These are phyloP conservation scores for Apiospora saccharicola DNA, from an alignment of 2,329 filamentous ascomycete genomes.

Conservation along the genomic window DNA sequence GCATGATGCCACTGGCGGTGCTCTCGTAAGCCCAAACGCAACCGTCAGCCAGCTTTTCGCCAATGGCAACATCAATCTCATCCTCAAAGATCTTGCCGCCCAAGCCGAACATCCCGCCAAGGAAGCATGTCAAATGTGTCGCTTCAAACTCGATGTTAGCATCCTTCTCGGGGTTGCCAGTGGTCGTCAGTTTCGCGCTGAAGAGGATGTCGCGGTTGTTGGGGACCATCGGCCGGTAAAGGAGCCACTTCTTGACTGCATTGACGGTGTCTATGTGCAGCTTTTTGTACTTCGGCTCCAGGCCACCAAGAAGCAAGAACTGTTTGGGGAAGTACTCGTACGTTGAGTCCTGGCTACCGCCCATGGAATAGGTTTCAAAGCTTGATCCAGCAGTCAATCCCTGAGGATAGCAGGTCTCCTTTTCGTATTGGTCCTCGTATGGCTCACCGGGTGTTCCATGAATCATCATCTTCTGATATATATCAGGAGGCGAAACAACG, in stretches of 20 bases:
- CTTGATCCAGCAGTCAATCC: constrained; percentile 60
- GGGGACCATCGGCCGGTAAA: constrained; percentile 79
- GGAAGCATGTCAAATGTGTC: constrained; percentile 71
- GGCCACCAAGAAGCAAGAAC: constrained; percentile 79
- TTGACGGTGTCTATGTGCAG: constrained; percentile 76
- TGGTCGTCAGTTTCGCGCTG: constrained; percentile 66
- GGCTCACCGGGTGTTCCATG: constrained; percentile 25
- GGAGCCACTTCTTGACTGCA: constrained; percentile 74
- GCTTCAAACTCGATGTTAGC: constrained; percentile 64
- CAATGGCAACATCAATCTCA: constrained; percentile 68
- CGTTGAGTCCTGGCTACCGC: constrained; percentile 72
- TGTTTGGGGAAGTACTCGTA: constrained; percentile 78
- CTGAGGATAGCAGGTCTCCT: constrained; percentile 62
- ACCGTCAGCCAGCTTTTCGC: constrained; percentile 69
- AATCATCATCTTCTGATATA: constrained; percentile 27
- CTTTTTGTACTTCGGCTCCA: constrained; percentile 73
- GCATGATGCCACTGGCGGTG: constrained; percentile 70
- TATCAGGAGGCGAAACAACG: constrained; percentile 25
- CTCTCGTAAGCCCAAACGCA: constrained; percentile 74
- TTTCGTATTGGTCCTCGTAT: constrained; percentile 19
- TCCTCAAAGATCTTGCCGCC: constrained; percentile 68
- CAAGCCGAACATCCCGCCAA: constrained; percentile 74
- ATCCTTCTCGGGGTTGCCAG: constrained; percentile 49
- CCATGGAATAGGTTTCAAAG: constrained; percentile 63
- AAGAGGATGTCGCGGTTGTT: constrained; percentile 75